Base-by-base conservation (phyloP, 352 stramenopile species). In the Globisporangium mamillatum region DNA sequence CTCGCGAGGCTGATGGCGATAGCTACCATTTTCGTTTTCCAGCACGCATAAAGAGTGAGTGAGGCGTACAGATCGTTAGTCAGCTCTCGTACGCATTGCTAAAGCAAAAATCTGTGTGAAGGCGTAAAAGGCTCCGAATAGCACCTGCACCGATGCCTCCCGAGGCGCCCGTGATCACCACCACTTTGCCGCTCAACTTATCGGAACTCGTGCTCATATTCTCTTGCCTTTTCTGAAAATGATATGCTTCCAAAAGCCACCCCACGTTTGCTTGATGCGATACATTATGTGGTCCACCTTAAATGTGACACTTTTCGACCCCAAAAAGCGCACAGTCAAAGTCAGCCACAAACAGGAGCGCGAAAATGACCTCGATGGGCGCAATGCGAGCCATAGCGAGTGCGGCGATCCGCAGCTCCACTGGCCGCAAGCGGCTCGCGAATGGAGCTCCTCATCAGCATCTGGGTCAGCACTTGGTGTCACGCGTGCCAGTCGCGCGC, bases 81-180 rank as follows among this genome's bases (percentile, higher is more conserved):
- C 44, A 50, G 44, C 16, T 8, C 44, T 18, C 6, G 16, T 22
- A 22, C 16, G 6, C 18, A 50, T 22, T 20, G 44, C 5, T 22
- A 8, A 18, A 50, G 16, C 44, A 9, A 9, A 1, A 1, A 50
- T 18, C 44, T 50, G 18, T 8, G 2, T 1, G 36, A 16, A 9
- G 1, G 4, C 44, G 44, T 22, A 50, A 4, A 50, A 3, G 5
- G 1, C 16, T 18, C 10, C 38, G 9, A 22, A 22, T n/a, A 5
- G 18, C 38, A 85, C 78, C 80, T 57, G 81, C 81, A 38, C 93
- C 92, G 63, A 98, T 97, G 46, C 93, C 93, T 10, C 80, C 91
- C 0, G 91, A 96, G 7, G 91, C 93, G 56, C 92, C 92, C 22
- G 91, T 95, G 55, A 98, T 86, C 52, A 97, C 74, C 6, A 82